These are phyloP conservation scores for Geotrichum restrictum DNA, from an alignment of 1,139 yeast species.

Conservation along the genomic window DNA sequence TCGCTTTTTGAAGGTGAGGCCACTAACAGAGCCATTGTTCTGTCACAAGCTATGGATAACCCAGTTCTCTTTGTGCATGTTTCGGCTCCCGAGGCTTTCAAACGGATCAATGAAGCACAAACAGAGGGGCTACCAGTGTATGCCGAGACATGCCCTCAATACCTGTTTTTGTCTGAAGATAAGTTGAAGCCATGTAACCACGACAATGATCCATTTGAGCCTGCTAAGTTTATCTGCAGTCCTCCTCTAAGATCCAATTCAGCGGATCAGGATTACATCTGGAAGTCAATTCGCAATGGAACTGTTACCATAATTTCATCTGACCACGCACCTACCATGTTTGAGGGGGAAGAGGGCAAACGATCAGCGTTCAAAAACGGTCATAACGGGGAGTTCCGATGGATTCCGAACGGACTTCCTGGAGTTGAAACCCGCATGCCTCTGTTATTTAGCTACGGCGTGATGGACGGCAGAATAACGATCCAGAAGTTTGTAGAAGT, in stretches of 20 bases:
- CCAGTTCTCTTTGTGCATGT: slow-evolving; percentile 49
- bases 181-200: slow-evolving; percentile 31
- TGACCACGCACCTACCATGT: slow-evolving; percentile 48
- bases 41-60: slow-evolving; percentile 43
- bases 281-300: slow-evolving; percentile 47
- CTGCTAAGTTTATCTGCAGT: slow-evolving; percentile 49
- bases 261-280: slow-evolving; percentile 43
- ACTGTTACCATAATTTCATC: slow-evolving; percentile 47
- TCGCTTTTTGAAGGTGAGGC: slow-evolving; percentile 49
- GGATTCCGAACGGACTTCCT: slow-evolving; percentile 47
- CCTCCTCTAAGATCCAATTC: slow-evolving; percentile 46
- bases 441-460: slow-evolving; percentile 44
- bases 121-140: slow-evolving; percentile 41
- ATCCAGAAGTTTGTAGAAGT: slow-evolving; percentile 45
- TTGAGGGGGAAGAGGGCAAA: slow-evolving; percentile 42
- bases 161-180: slow-evolving; percentile 43
- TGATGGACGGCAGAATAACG: slow-evolving; percentile 42
- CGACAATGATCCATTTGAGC: slow-evolving; percentile 39
- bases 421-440: slow-evolving; percentile 49
- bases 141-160: slow-evolving; percentile 52
- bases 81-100: slow-evolving; percentile 45
- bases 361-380: slow-evolving; percentile 35
- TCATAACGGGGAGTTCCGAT: slow-evolving; percentile 40
- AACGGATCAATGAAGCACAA: slow-evolving; percentile 45
- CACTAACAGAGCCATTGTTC: slow-evolving; percentile 45